Evolutionary conservation across 139 green algal genomes (phyloP), one percentile per base, ranked within the genome.

Genomic region (Auxenochlorella pyrenoidosa): DNA sequence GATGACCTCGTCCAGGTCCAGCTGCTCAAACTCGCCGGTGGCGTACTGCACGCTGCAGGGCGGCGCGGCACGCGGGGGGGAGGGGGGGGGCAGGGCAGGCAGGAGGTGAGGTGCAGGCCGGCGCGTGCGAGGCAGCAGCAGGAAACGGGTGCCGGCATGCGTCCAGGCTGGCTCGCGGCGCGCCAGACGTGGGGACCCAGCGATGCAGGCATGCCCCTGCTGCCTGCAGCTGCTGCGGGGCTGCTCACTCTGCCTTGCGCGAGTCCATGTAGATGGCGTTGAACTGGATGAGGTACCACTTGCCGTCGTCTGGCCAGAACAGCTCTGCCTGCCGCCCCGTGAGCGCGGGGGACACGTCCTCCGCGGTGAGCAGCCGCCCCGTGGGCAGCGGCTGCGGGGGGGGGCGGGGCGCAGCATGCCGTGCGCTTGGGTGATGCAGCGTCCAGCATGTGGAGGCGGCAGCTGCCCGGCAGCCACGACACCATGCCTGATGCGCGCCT

Each of bases 251-350:
- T 44, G 82, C 82, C 82, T 86, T 86, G 82, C 66, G 65, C 1
- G 43, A n/a, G 82, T 66, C 82, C 43, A 68, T 21, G 66, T 86
- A 44, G 43, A 86, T 68, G 6, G 43, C n/a, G 32, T 79, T 78
- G 82, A 86, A 79, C 82, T 86, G 66, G 66, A 86, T 86, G 44
- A 86, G 82, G 82, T 86, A 86, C 82, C 82, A 86, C 82, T 86
- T 86, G 41, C 82, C 89, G 90, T 98, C 96, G 84, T 98, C 96
- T 2, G 96, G 96, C 96, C 96, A 98, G 86, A 95, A 98, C 38
- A 98, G 90, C 95, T 98, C 95, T 43, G 94, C 94, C 86, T 95
- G 92, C 75, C 94, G 87, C 34, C 95, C 95, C 72, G 91, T 91
- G 22, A 98, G 87, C 24, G 85, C 68, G 2, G 89, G 90, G 0